Conservation (phyloP, 164 flowering plant species). For the Echeveria elegans region DNA sequence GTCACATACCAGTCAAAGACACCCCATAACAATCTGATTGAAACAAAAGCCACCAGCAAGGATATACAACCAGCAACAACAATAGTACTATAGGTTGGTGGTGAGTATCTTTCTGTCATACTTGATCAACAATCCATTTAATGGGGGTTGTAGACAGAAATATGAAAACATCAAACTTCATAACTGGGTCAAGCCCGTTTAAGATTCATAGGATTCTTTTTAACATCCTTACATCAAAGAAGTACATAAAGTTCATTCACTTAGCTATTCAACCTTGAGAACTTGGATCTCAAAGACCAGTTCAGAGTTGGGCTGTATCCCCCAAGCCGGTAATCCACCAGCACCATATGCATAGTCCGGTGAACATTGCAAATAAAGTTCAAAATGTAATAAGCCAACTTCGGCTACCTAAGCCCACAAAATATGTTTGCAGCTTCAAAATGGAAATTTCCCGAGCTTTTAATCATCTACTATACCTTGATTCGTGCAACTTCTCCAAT, state of each 20-base stretch:
- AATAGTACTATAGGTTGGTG: background rate
- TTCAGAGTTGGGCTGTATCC: slow-evolving; percentile 73
- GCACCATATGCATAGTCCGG: slow-evolving; percentile 90
- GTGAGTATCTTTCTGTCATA: background rate
- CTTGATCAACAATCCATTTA: background rate
- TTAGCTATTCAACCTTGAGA: slow-evolving; percentile 25
- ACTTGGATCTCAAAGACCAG: slow-evolving; percentile 90
- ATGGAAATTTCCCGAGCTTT: background rate
- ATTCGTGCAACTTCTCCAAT: slow-evolving; percentile 91
- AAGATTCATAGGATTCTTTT: background rate
- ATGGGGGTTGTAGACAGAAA: background rate
- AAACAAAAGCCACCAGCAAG: background rate
- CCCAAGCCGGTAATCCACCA: slow-evolving; percentile 87
- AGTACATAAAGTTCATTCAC: too few species aligned
- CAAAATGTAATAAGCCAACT: background rate
- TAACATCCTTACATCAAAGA: background rate
- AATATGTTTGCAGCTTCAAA: background rate
- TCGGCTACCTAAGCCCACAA: background rate
- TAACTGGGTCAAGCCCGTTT: background rate
- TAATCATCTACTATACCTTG: slow-evolving; percentile 31
- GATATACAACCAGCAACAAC: background rate
- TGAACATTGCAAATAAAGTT: slow-evolving; percentile 53
- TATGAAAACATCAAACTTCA: background rate
- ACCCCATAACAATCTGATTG: background rate
- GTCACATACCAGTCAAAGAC: background rate